phyloP scores from a whole-genome alignment of 2,329 filamentous ascomycete species.

The Pyrenochaeta sp. region DNA sequence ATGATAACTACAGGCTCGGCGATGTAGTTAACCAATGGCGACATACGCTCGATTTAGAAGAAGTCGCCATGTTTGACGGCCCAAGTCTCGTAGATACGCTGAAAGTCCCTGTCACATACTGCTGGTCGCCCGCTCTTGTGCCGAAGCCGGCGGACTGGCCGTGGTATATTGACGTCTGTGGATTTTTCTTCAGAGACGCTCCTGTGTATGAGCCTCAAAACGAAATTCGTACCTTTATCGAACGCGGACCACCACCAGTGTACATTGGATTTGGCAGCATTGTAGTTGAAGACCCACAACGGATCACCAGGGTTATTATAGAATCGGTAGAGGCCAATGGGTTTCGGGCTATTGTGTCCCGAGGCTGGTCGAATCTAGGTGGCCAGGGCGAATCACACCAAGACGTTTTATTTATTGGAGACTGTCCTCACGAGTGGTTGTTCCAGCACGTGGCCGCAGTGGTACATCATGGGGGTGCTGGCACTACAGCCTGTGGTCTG shows the following conservation, averaged over 20 bases:
- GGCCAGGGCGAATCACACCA: not conserved
- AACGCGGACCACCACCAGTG: constrained; percentile 57
- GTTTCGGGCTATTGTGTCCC: constrained; percentile 60
- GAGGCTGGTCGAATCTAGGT: constrained; percentile 53
- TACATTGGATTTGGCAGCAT: constrained; percentile 67
- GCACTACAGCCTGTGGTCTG: constrained; percentile 82
- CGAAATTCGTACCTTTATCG: constrained; percentile 54
- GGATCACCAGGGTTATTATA: constrained; percentile 54
- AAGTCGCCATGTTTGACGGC: constrained; percentile 46
- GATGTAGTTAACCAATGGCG: constrained; percentile 56
- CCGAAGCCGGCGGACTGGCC: constrained; percentile 29
- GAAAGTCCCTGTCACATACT: constrained; percentile 54
- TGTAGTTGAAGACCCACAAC: constrained; percentile 58
- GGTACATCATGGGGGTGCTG: constrained; percentile 86
- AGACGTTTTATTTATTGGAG: constrained; percentile 65
- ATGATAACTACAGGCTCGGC: constrained; percentile 39
- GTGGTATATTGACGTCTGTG: constrained; percentile 41
- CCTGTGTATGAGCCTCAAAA: constrained; percentile 49
- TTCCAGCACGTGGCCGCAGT: constrained; percentile 80
- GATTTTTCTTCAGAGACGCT: constrained; percentile 55
- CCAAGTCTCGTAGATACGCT: constrained; percentile 48
- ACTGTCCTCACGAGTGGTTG: constrained; percentile 85
- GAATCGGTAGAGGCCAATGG: constrained; percentile 50
- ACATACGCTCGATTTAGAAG: constrained; percentile 51
- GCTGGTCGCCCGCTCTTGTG: constrained; percentile 52